Base-by-base conservation (phyloP, 805 yeast genomes). In the Yarrowia deformans region DNA sequence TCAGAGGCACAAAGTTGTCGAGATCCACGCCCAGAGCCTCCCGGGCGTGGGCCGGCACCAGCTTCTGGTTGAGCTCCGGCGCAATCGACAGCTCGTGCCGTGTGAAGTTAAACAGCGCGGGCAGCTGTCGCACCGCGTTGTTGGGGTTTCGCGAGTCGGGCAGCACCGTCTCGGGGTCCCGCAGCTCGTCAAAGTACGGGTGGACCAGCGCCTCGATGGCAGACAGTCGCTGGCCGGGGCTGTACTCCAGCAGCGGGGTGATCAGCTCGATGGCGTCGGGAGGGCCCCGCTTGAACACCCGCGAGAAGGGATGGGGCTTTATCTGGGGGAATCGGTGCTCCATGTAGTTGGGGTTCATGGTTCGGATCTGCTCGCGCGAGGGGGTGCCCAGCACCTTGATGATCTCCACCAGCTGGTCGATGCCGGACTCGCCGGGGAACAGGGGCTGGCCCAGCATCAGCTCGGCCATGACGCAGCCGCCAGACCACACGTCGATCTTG, bases 341-440 rank as follows among this genome's bases (percentile, higher is more conserved):
- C 89, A 92, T 91, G 80, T 94, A 95, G 79, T 92, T 93, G 67
- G 97, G 97, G 79, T 94, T 94, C 99, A 94, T 95, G 71, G 93
- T 86, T 77, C 88, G 86, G 73, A 94, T 94, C 79, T 94, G 97
- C 60, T 93, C 97, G 70, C 90, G 87, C 18, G 96, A 84, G 8
- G 99, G 99, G 0, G 99, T 94, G 16, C 99, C 99, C 76, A 95
- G 83, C 34, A 94, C 91, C 80, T 95, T 95, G 78, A 94, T 94
- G 74, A 94, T 94, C 79, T 94, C 99, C 19, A 94, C 98, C 75
- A 94, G 85, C 79, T 95, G 99, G 78, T 95, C 99, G 70, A 95
- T 94, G 46, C 99, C 98, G 70, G 93, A 88, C 78, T 95, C 98
- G 55, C 99, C 99, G 13, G 99, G 99, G 81, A 95, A 95, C 72